Evolutionary conservation across 2,329 filamentous ascomycete species (phyloP).

Genomic region (Calonectria hongkongensis): DNA sequence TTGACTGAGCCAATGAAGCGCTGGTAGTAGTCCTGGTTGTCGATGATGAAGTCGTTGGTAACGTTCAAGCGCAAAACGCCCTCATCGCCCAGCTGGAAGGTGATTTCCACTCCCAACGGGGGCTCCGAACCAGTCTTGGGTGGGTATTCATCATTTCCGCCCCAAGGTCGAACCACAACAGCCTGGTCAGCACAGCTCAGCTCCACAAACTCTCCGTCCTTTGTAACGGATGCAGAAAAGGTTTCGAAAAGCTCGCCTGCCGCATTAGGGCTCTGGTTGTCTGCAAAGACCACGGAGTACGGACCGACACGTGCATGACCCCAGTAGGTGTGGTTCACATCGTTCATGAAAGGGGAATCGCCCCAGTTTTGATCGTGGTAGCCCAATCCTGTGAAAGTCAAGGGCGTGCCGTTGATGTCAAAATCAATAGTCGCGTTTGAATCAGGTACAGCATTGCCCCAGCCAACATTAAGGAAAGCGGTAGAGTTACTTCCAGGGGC

Average conservation of each 20-base stretch:
- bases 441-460: constrained; percentile 6
- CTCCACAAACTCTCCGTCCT: constrained; percentile 8
- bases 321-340: constrained; percentile 19
- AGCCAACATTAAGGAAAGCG: constrained; percentile 17
- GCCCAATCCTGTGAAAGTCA: constrained; percentile 2
- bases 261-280: background rate
- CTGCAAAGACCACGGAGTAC: constrained; percentile 19
- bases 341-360: constrained; percentile 9
- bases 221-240: background rate
- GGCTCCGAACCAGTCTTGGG: background rate
- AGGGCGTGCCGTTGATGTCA: background rate
- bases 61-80: constrained; percentile 12
- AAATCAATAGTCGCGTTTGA: constrained; percentile 5
- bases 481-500: background rate
- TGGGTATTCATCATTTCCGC: constrained; percentile 20
- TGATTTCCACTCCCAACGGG: constrained; percentile 2
- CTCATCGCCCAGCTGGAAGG: constrained; percentile 2
- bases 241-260: background rate
- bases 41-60: constrained; percentile 7
- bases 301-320: constrained; percentile 21
- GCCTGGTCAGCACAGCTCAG: constrained; percentile 11
- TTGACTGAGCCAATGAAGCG: constrained; percentile 16
- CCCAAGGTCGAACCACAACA: constrained; percentile 16
- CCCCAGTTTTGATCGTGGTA: constrained; percentile 29
- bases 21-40: background rate